Base-by-base conservation (phyloP, 1,284 basidiomycete genomes). In the Cryptococcus floricola region DNA sequence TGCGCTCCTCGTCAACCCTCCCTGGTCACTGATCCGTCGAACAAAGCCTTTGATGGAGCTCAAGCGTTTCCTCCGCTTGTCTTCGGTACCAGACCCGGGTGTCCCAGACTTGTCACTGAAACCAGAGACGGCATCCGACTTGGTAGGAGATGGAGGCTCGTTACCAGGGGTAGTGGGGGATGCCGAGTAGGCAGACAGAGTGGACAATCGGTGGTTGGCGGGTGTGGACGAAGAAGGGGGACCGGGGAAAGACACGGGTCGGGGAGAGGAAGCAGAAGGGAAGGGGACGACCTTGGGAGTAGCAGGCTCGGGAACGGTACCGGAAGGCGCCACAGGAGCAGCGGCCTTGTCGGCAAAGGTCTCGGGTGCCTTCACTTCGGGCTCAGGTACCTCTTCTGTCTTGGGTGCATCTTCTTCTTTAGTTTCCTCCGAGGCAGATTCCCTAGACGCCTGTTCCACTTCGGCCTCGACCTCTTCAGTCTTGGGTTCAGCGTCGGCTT, bases 41-140 rank as follows among this genome's bases (percentile, higher is more conserved):
- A 72, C 71, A 49, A 75, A 70, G 9, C 67, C 71, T 56, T 73
- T 73, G 61, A 74, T 64, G 1, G 63, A 67, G 52, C 61, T 66
- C 42, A 75, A 57, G 13, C 73, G 53, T 51, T 75, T 75, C 48
- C 71, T 59, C 16, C 61, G 54, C 48, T 64, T 68, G 18, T 64
- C 65, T 13, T 52, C 48, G 4, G 14, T 25, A 18, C 41, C 31
- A n/a, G 39, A 13, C 37, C 23, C 50, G 8, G 51, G 28, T 18
- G 34, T 46, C 43, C 34, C 45, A 16, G 18, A 27, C 16, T 28
- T 46, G 25, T 25, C 27, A 25, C 45, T 46, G 25, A 23, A 12
- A 28, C 23, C 37, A 13, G 39, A 44, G 42, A 39, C n/a, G 8
- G 43, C 43, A 14, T 60, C 54, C 5, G 59, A 60, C 42, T 44